Evolutionary conservation across 192 early-diverging fungal genomes (phyloP).

Genomic region (Coemansia sp.): DNA sequence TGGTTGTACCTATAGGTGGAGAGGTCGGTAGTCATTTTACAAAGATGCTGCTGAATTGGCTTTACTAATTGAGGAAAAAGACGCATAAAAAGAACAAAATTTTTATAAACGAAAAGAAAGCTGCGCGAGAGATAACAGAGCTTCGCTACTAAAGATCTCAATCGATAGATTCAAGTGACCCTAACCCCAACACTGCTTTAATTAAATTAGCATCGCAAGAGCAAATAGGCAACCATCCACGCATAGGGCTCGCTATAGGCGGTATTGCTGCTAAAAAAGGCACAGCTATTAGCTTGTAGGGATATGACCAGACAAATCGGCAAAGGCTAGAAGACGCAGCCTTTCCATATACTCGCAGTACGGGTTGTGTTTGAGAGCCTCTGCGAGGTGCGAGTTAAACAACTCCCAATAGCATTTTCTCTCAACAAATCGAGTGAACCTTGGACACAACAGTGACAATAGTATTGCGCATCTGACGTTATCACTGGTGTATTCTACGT

Average conservation of each 20-base stretch:
- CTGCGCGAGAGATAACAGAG: not conserved
- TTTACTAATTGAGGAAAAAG: not conserved
- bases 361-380: not conserved
- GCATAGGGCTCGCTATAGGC: too few relatives aligned
- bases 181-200: not conserved
- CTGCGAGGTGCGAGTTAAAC: not conserved
- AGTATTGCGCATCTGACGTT: not conserved
- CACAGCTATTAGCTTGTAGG: not conserved
- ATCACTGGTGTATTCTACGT: not conserved
- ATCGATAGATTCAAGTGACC: not conserved
- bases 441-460: not conserved
- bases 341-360: not conserved
- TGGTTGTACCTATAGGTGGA: conserved; percentile 68
- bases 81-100: conserved; percentile 3
- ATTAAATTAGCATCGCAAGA: not conserved
- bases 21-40: conserved; percentile 50
- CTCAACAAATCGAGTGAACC: not conserved
- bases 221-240: not conserved
- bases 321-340: not conserved
- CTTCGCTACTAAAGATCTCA: not conserved
- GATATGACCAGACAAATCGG: not conserved
- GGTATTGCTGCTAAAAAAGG: too few relatives aligned
- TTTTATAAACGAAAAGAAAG: not conserved
- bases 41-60: conserved; percentile 14
- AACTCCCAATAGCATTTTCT: not conserved